A percentile compares a stretch with the other conserved stretches of the same genome.
Evolutionary conservation across 495 filamentous ascomycete genomes (phyloP).

Genomic region (Emericellopsis terricola): DNA sequence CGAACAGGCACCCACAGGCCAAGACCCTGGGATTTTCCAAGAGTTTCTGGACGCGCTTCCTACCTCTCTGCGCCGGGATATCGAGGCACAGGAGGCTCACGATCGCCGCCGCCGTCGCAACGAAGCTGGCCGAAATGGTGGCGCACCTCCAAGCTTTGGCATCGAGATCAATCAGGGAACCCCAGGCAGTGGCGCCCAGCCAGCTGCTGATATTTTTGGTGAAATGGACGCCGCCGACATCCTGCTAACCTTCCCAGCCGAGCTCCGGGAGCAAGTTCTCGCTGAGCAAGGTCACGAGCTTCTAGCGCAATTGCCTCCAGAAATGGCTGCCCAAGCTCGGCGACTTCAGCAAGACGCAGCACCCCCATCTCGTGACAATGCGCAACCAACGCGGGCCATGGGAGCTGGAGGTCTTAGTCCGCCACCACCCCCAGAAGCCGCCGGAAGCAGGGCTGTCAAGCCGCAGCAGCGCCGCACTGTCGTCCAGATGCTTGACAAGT

Average conservation of each 20-base stretch:
- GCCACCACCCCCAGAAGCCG: slow-evolving; percentile 11
- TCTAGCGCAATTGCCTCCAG: slow-evolving; percentile 66
- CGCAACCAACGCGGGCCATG: slow-evolving; percentile 4
- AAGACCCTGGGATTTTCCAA: slow-evolving; percentile 76
- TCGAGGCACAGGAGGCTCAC: slow-evolving; percentile 73
- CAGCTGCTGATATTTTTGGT: slow-evolving; percentile 36
- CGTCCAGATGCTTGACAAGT: slow-evolving; percentile 92
- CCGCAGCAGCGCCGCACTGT: slow-evolving; percentile 62
- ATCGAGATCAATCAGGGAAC: too few species aligned
- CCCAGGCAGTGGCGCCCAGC: slow-evolving; percentile 39
- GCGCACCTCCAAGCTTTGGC: too few species aligned
- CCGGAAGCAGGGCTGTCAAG: slow-evolving; percentile 39
- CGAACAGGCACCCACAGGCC: slow-evolving; percentile 44
- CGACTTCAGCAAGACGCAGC: slow-evolving; percentile 32
- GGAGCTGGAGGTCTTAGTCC: slow-evolving; percentile 6
- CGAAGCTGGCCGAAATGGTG: slow-evolving; percentile 30
- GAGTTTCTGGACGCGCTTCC: slow-evolving; percentile 93
- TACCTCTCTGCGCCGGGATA: slow-evolving; percentile 71
- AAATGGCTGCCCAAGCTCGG: slow-evolving; percentile 72
- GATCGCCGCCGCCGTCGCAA: slow-evolving; percentile 73
- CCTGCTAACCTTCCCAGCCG: slow-evolving; percentile 74
- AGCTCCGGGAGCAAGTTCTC: slow-evolving; percentile 67
- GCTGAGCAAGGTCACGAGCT: slow-evolving; percentile 84
- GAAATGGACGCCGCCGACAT: slow-evolving; percentile 93
- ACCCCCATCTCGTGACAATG: not conserved